Percentiles rank a stretch among this genome's conserved stretches.
phyloP scores from a whole-genome alignment of 805 yeast species.

The Metschnikowia cubensis region DNA sequence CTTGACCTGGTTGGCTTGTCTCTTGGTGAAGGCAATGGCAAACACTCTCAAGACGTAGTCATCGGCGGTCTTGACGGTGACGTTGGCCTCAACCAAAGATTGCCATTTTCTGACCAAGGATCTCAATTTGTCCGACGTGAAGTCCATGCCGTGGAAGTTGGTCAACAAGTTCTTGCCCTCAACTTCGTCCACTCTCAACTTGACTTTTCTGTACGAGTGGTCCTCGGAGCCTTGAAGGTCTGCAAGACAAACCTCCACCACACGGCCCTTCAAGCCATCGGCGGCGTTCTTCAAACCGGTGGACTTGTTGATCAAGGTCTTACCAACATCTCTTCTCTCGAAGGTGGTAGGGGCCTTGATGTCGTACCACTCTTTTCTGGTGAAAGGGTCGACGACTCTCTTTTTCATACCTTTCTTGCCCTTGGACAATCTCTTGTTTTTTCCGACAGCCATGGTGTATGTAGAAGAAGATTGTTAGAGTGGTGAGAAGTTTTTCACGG shows the following conservation, averaged over 20 bases:
- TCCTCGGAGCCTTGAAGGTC: constrained; percentile 99
- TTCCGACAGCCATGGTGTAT: constrained; percentile 71
- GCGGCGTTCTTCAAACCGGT: constrained; percentile 98
- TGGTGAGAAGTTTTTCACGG: constrained; percentile 6
- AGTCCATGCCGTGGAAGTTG: constrained; percentile 99
- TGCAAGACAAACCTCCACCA: constrained; percentile 91
- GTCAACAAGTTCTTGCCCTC: constrained; percentile 98
- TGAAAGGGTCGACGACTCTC: constrained; percentile 99
- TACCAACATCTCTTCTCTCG: constrained; percentile 98
- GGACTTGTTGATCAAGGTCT: constrained; percentile 96
- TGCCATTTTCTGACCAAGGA: constrained; percentile 99
- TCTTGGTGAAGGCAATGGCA: constrained; percentile 98
- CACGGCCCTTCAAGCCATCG: constrained; percentile 97
- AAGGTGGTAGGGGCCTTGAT: constrained; percentile 98
- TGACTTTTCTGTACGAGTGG: constrained; percentile 95
- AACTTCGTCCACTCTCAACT: constrained; percentile 97
- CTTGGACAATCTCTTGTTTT: constrained; percentile 82
- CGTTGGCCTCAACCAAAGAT: constrained; percentile 95
- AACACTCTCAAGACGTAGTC: constrained; percentile 95
- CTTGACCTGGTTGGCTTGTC: constrained; percentile 94
- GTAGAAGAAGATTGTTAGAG: constrained; percentile 6
- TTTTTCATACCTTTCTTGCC: constrained; percentile 98
- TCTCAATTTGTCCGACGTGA: constrained; percentile 96
- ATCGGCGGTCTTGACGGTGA: constrained; percentile 96
- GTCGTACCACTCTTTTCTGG: constrained; percentile 98